Conservation (phyloP, 108 stramenopile species). For the Cyclotella sp. region DNA sequence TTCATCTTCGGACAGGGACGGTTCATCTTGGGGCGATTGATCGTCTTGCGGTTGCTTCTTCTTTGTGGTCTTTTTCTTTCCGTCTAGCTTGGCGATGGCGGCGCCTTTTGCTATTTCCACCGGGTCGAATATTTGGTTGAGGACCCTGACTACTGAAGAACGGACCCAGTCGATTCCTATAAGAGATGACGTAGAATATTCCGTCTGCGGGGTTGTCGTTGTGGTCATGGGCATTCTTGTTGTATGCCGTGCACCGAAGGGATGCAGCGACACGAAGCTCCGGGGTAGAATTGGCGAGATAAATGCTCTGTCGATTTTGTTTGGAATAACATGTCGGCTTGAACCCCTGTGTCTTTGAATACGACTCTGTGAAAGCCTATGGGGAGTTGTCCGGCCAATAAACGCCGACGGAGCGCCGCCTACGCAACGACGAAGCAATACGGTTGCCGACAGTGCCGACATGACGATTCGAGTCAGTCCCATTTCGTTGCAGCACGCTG, state of each 20-base stretch:
- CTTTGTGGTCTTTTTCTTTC: conserved; percentile 71
- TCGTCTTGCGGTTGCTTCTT: conserved; percentile 53
- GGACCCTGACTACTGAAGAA: conserved; percentile 61
- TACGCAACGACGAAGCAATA: conserved; percentile 25
- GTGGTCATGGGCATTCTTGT: conserved; percentile 1
- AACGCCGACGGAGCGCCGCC: conserved; percentile 23
- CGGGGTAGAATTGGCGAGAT: not conserved
- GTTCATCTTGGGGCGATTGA: not conserved
- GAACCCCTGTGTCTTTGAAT: not conserved
- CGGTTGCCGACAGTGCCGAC: conserved; percentile 22
- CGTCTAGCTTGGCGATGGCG: conserved; percentile 73
- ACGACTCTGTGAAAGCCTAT: not conserved
- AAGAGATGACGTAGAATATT: conserved; percentile 24
- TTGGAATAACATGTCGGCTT: not conserved
- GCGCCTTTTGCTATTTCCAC: conserved; percentile 71
- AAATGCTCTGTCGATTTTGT: not conserved
- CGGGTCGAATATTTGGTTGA: conserved; percentile 83
- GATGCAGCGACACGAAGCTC: not conserved
- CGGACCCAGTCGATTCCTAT: conserved; percentile 71
- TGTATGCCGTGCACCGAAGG: not conserved
- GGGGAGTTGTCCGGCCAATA: conserved; percentile 4
- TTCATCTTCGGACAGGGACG: conserved; percentile 66
- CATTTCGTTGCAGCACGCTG: not conserved
- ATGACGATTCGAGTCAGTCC: conserved; percentile 9
- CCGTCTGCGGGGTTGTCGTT: not conserved